Percentiles rank a stretch among this genome's conserved stretches.
Evolutionary conservation across 2,329 filamentous ascomycete genomes (phyloP).

Genomic region (Calonectria pauciramosa): DNA sequence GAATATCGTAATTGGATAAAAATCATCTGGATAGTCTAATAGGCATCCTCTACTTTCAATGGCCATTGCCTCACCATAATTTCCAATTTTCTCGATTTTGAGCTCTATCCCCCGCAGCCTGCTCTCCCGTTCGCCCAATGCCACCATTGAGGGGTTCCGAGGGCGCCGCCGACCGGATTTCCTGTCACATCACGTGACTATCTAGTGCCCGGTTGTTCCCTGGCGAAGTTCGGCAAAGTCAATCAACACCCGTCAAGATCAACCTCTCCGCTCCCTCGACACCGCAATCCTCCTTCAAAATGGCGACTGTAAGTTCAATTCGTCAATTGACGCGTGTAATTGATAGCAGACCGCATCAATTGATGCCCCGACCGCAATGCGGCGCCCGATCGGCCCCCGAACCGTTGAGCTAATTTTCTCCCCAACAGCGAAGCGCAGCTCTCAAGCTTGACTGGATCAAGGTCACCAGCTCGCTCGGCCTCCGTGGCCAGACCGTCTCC

Average conservation of each 20-base stretch:
- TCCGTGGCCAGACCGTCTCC: slow-evolving; percentile 92
- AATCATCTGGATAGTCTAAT: no score
- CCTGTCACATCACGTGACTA: slow-evolving; percentile 50
- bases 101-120: slow-evolving; percentile 12
- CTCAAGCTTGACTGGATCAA: slow-evolving; percentile 99
- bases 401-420: slow-evolving; percentile 68
- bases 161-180: slow-evolving; percentile 32
- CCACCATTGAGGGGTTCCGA: slow-evolving; percentile 42
- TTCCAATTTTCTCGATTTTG: not conserved
- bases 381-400: slow-evolving; percentile 38
- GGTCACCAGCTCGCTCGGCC: slow-evolving; percentile 92
- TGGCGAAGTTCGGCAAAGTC: slow-evolving; percentile 60
- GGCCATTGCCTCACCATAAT: not conserved
- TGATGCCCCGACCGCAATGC: slow-evolving; percentile 17
- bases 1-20: not conserved
- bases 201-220: slow-evolving; percentile 47
- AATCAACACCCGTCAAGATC: slow-evolving; percentile 62
- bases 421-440: slow-evolving; percentile 90
- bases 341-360: slow-evolving; percentile 37
- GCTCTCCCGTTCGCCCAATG: not conserved
- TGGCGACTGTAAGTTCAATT: slow-evolving; percentile 75
- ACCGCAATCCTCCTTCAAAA: slow-evolving; percentile 68
- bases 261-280: slow-evolving; percentile 63
- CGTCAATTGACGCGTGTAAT: slow-evolving; percentile 45
- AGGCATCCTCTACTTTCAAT: not conserved